A percentile compares a stretch with the other conserved stretches of the same genome.
phyloP scores from a whole-genome alignment of 176 grass and related monocot species.

The Tuctoria greenei region DNA sequence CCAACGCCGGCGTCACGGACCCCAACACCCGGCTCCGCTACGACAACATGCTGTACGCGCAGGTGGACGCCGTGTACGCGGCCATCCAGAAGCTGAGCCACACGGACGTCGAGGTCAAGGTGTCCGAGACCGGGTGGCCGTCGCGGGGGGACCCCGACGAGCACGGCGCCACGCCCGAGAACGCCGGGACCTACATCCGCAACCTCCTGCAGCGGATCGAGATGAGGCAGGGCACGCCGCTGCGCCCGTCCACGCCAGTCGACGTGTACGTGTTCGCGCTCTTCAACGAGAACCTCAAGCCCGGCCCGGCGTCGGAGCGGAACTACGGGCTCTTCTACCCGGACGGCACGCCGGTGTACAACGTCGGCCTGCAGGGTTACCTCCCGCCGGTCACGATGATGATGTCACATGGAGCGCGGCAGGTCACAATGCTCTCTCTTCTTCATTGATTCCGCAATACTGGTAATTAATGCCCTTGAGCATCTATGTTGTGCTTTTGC shows the following conservation, averaged over 20 bases:
- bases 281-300: constrained; percentile 80
- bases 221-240: constrained; percentile 66
- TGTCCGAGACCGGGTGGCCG: constrained; percentile 87
- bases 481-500: background rate
- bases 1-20: constrained; percentile 47
- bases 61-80: constrained; percentile 80
- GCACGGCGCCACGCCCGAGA: constrained; percentile 55
- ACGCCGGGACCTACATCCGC: constrained; percentile 62
- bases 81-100: constrained; percentile 64
- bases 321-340: constrained; percentile 82
- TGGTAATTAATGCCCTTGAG: background rate
- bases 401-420: background rate
- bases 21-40: constrained; percentile 46
- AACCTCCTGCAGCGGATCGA: constrained; percentile 64
- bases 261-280: constrained; percentile 82
- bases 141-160: constrained; percentile 68
- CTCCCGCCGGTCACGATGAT: constrained; percentile 30
- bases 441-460: background rate
- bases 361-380: constrained; percentile 28
- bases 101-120: constrained; percentile 54
- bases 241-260: constrained; percentile 58
- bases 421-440: background rate
- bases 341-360: constrained; percentile 60
- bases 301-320: constrained; percentile 65
- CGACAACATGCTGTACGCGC: constrained; percentile 89